These are phyloP conservation scores for Ulota crispa DNA, from an alignment of 225 moss, liverwort and hornwort genomes.

Conservation along the genomic window DNA sequence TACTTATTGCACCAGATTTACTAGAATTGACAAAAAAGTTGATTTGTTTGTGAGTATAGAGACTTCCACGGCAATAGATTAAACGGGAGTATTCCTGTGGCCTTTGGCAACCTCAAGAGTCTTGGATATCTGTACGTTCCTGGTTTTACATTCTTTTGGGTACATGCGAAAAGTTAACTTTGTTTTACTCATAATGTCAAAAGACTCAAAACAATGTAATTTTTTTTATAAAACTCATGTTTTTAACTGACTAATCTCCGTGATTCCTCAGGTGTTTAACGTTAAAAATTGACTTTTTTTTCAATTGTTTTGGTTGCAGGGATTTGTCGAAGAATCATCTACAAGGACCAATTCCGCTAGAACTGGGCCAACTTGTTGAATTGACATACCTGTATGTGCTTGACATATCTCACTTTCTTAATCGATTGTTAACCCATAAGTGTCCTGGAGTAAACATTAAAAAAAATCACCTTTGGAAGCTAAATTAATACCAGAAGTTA, in stretches of 20 bases:
- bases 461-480: no score
- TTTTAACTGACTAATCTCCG: neutral
- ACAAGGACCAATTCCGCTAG: conserved; percentile 62
- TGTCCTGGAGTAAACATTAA: no score
- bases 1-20: neutral
- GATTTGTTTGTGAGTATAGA: conserved; percentile 16
- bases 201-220: neutral
- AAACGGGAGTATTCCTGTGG: conserved; percentile 63
- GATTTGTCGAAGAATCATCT: conserved; percentile 68
- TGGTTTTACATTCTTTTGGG: neutral
- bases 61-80: conserved; percentile 60
- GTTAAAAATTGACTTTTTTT: neutral
- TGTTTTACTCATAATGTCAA: neutral
- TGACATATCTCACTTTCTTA: neutral
- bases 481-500: no score
- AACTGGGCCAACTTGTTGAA: conserved; percentile 73
- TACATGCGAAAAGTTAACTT: neutral
- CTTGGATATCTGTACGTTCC: conserved; percentile 57
- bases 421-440: no score
- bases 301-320: conserved; percentile 27
- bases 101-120: conserved; percentile 70
- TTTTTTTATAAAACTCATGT: neutral
- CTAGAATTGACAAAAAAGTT: neutral
- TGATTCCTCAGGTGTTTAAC: neutral
- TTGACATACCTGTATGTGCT: conserved; percentile 52